Conservation (phyloP, 202 grass and related monocot genomes). For the Saccharum hybrid region DNA sequence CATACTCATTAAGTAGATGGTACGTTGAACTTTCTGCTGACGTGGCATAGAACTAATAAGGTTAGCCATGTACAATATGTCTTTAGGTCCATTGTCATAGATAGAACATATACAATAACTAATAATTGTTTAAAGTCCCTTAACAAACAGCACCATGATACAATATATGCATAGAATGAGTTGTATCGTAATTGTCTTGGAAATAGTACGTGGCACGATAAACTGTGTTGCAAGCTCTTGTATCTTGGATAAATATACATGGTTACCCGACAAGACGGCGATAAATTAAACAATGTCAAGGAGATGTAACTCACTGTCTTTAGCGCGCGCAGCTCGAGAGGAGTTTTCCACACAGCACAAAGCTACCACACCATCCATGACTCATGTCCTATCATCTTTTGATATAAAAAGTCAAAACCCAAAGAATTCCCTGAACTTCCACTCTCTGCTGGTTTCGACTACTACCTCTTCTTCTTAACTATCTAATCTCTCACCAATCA, state of each 20-base stretch:
- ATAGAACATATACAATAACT: too few relatives aligned
- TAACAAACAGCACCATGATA: too few relatives aligned
- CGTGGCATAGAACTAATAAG: too few relatives aligned
- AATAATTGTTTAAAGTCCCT: too few relatives aligned
- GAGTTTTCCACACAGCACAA: conserved; percentile 40
- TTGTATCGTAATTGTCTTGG: too few relatives aligned
- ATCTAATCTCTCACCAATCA: conserved; percentile 42
- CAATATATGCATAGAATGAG: too few relatives aligned
- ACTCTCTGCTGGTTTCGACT: conserved; percentile 18
- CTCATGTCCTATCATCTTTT: conserved; percentile 38
- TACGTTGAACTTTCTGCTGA: too few relatives aligned
- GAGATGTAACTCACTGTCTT: conserved; percentile 30
- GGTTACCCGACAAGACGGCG: conserved; percentile 12
- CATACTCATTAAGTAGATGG: too few relatives aligned
- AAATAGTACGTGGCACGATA: too few relatives aligned
- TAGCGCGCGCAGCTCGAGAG: conserved; percentile 10
- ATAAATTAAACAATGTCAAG: background rate
- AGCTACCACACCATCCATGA: conserved; percentile 35
- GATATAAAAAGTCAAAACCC: conserved; percentile 34
- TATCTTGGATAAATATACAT: background rate
- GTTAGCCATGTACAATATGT: too few relatives aligned
- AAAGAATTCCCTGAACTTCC: conserved; percentile 12
- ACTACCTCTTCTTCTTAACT: background rate
- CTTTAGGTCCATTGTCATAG: too few relatives aligned
- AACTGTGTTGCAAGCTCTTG: background rate